Conservation (phyloP, 2,329 filamentous ascomycete genomes). For the Metarhizium anisopliae region DNA sequence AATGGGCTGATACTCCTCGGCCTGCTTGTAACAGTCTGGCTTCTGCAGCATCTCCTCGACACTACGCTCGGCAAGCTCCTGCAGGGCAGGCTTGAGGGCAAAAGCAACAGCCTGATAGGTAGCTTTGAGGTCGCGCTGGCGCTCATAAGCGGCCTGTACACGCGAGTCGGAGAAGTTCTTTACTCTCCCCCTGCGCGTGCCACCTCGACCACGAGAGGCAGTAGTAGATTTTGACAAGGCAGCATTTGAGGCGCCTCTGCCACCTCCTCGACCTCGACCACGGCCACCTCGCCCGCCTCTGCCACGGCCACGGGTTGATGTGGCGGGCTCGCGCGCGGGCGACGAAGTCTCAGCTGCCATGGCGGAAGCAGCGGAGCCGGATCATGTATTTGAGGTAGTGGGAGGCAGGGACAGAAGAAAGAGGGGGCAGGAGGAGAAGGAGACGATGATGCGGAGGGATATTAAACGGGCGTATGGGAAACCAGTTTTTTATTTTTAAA, state of each 20-base stretch:
- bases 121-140: slow-evolving; percentile 58
- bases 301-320: slow-evolving; percentile 24
- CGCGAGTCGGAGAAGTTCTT: slow-evolving; percentile 47
- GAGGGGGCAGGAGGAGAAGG: not conserved
- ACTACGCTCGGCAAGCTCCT: slow-evolving; percentile 54
- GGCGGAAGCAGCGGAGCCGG: slow-evolving; percentile 15
- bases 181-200: slow-evolving; percentile 39
- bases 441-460: not conserved
- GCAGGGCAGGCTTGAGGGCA: slow-evolving; percentile 53
- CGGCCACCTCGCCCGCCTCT: slow-evolving; percentile 14
- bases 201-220: slow-evolving; percentile 28
- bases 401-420: not conserved
- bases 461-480: too few relatives aligned
- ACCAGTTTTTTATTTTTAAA: too few relatives aligned
- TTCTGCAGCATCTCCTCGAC: slow-evolving; percentile 48
- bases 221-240: slow-evolving; percentile 23
- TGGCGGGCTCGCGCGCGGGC: slow-evolving; percentile 25
- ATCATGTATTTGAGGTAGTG: slow-evolving; percentile 19
- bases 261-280: slow-evolving; percentile 14
- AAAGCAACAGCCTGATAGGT: slow-evolving; percentile 54
- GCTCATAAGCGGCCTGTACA: slow-evolving; percentile 50
- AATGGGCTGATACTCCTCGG: slow-evolving; percentile 43
- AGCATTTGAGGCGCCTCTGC: slow-evolving; percentile 19
- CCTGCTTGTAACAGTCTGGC: slow-evolving; percentile 41
- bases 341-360: slow-evolving; percentile 31